Evolutionary conservation across 1,139 yeast species (phyloP).

Genomic region (Magnusiomyces fungicola): DNA sequence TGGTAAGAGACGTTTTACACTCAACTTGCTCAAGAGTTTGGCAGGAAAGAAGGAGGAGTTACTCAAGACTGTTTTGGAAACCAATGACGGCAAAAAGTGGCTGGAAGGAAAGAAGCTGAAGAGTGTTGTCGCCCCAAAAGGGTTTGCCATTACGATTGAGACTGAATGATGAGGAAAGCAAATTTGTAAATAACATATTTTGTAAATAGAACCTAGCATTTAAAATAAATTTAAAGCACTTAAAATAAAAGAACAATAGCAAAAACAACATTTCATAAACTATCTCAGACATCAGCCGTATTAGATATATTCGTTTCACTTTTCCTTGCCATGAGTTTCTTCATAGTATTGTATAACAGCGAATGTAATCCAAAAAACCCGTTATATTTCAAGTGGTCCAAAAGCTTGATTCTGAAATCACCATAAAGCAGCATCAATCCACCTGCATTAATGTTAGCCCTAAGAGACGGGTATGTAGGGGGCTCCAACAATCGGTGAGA

Average conservation of each 20-base stretch:
- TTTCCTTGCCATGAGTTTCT: slow-evolving; percentile 13
- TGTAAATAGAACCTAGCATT: too few species aligned
- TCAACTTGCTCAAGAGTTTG: slow-evolving; percentile 36
- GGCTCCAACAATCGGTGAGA: too few species aligned
- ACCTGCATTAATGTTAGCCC: slow-evolving; percentile 10
- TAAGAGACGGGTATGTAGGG: slow-evolving; percentile 15
- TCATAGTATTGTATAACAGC: slow-evolving; percentile 16
- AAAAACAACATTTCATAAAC: too few species aligned
- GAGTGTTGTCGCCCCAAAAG: slow-evolving; percentile 21
- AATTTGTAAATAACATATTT: background rate
- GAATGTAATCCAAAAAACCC: slow-evolving; percentile 19
- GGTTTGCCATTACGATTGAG: slow-evolving; percentile 19
- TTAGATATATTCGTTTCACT: too few species aligned
- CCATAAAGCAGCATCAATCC: slow-evolving; percentile 36
- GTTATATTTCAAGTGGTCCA: slow-evolving; percentile 14
- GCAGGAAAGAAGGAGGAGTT: slow-evolving; percentile 33
- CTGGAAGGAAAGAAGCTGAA: slow-evolving; percentile 18
- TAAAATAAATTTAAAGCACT: too few species aligned
- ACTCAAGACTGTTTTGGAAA: slow-evolving; percentile 17
- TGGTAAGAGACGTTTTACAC: slow-evolving; percentile 51
- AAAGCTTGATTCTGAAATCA: slow-evolving; percentile 14
- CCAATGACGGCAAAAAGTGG: slow-evolving; percentile 18
- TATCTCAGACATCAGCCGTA: too few species aligned
- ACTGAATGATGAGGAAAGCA: slow-evolving; percentile 13
- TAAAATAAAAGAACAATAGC: too few species aligned